Conservation (phyloP, 345 rosid species). For the Turnera subulata region DNA sequence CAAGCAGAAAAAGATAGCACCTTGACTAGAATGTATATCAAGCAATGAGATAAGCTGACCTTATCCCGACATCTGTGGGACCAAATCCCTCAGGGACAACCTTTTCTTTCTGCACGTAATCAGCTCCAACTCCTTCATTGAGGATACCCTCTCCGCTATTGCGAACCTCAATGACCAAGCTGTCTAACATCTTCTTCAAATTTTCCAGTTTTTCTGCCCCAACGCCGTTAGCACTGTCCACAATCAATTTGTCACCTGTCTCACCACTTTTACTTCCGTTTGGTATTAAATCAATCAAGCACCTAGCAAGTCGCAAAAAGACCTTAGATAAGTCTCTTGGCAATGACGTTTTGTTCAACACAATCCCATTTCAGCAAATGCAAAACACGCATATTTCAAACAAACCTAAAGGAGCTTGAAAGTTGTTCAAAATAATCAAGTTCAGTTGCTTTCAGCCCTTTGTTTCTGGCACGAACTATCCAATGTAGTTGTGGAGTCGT, state of each 20-base stretch:
- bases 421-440: slow-evolving; percentile 73
- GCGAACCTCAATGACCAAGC: slow-evolving; percentile 60
- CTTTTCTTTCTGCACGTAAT: slow-evolving; percentile 93
- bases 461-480: slow-evolving; percentile 89
- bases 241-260: slow-evolving; percentile 42
- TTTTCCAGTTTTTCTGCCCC: slow-evolving; percentile 74
- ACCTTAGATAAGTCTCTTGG: background rate
- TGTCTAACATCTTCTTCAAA: slow-evolving; percentile 44
- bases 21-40: background rate
- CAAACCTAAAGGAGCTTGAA: slow-evolving; percentile 62
- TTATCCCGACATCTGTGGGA: slow-evolving; percentile 46
- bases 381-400: slow-evolving; percentile 3
- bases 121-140: slow-evolving; percentile 95
- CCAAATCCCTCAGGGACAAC: slow-evolving; percentile 68
- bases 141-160: slow-evolving; percentile 70
- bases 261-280: slow-evolving; percentile 20
- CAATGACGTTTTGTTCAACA: background rate
- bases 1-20: background rate
- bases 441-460: slow-evolving; percentile 62
- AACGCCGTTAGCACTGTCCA: slow-evolving; percentile 94
- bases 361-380: background rate
- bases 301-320: slow-evolving; percentile 32
- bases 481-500: slow-evolving; percentile 95
- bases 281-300: slow-evolving; percentile 65
- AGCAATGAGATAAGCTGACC: slow-evolving; percentile 38